phyloP scores from a whole-genome alignment of 2,329 filamentous ascomycete genomes.

The Exophiala xenobiotica region DNA sequence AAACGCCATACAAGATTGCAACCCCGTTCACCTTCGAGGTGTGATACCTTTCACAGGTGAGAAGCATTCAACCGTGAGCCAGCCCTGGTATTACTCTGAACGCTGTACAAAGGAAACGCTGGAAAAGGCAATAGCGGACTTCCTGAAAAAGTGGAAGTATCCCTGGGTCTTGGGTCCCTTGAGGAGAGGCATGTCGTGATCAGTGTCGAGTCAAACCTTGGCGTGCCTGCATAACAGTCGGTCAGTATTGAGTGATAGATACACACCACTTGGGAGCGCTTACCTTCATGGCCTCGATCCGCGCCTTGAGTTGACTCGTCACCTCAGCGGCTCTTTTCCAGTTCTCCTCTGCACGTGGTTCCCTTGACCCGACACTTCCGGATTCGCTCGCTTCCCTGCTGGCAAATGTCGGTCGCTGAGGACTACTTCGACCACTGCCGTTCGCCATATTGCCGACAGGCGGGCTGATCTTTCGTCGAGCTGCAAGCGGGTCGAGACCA shows the following conservation, averaged over 20 bases:
- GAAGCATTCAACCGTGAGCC: background rate
- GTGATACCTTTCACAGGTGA: too few species aligned
- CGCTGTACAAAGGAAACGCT: background rate
- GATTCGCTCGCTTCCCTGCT: constrained; percentile 34
- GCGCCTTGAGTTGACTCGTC: constrained; percentile 92
- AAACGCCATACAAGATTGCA: background rate
- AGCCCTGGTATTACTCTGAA: background rate
- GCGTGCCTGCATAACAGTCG: constrained; percentile 38
- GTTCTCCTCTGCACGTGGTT: constrained; percentile 70
- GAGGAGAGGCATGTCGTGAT: background rate
- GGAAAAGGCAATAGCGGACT: background rate
- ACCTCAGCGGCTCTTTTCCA: constrained; percentile 98
- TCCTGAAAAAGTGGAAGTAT: background rate
- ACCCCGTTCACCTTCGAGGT: too few species aligned
- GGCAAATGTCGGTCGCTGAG: constrained; percentile 32
- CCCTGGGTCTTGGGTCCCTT: background rate
- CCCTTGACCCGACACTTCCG: constrained; percentile 33
- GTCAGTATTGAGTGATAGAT: constrained; percentile 8
- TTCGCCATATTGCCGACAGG: constrained; percentile 38
- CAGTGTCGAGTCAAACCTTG: constrained; percentile 41
- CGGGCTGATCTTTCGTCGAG: constrained; percentile 47
- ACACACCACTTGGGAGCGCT: constrained; percentile 29
- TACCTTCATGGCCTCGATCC: constrained; percentile 98
- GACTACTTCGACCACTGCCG: constrained; percentile 36
- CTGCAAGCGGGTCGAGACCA: constrained; percentile 40